A percentile compares a stretch with the other conserved stretches of the same genome.
phyloP scores from a whole-genome alignment of 148 eudicot species.

The Chenopodium formosanum region DNA sequence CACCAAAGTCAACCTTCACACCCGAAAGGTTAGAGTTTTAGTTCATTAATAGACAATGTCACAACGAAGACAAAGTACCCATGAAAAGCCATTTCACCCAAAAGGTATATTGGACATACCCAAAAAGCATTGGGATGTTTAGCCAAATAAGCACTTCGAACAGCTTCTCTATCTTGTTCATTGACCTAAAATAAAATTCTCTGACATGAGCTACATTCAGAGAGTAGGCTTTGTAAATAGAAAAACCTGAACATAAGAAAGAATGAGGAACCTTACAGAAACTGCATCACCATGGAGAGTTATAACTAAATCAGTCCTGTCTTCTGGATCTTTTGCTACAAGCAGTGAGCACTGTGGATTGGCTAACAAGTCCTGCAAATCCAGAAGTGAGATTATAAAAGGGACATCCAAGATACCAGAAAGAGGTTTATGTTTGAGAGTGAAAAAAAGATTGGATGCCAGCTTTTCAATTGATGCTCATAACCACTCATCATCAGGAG shows the following conservation, averaged over 20 bases:
- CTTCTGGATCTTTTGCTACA: conserved; percentile 91
- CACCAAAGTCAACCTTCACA: conserved; percentile 92
- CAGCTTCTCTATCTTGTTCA: conserved; percentile 54
- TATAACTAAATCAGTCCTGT: conserved; percentile 85
- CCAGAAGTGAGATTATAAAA: conserved; percentile 6
- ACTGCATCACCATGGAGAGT: conserved; percentile 89
- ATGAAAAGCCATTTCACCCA: not conserved
- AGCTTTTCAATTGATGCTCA: not conserved
- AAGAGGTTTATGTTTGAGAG: not conserved
- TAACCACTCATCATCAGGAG: not conserved
- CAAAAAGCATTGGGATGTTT: conserved; percentile 93
- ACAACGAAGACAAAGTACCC: not conserved
- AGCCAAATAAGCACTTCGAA: conserved; percentile 70
- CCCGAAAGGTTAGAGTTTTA: conserved; percentile 26
- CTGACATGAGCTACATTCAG: not conserved
- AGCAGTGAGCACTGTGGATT: conserved; percentile 88
- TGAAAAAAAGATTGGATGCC: not conserved
- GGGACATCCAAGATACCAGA: not conserved
- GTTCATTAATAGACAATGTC: not conserved
- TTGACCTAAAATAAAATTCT: conserved; percentile 47
- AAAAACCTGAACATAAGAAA: conserved; percentile 8
- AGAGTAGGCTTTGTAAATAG: not conserved
- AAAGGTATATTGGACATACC: conserved; percentile 44
- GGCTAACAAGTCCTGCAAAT: conserved; percentile 77
- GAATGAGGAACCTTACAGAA: conserved; percentile 48